phyloP scores from a whole-genome alignment of 805 yeast genomes.

The Cyberlindnera veronae region DNA sequence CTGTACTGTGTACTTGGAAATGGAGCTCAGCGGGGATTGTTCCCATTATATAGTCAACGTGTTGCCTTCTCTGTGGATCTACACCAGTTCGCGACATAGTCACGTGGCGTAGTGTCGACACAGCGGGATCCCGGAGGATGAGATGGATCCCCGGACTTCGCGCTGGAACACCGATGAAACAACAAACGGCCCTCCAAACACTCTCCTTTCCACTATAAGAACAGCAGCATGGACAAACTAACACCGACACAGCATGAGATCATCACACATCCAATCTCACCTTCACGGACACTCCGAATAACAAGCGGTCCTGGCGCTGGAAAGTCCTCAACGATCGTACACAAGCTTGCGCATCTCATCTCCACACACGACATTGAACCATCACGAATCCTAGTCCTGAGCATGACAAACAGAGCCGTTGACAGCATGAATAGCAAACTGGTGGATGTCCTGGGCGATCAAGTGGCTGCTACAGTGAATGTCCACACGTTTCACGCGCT shows the following conservation, averaged over 20 bases:
- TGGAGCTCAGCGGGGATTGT: too few relatives aligned
- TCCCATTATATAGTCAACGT: too few relatives aligned
- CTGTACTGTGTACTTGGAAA: too few relatives aligned
- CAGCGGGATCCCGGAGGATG: too few relatives aligned
- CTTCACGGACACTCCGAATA: conserved; percentile 43
- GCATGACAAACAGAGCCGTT: conserved; percentile 70
- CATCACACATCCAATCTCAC: conserved; percentile 38
- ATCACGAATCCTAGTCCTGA: conserved; percentile 53
- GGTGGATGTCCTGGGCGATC: conserved; percentile 30
- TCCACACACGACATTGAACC: conserved; percentile 40
- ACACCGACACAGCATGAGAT: conserved; percentile 47
- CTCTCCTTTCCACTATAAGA: too few relatives aligned
- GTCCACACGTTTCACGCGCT: conserved; percentile 64
- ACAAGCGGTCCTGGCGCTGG: conserved; percentile 78
- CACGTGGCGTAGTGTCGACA: too few relatives aligned
- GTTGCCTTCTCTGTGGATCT: too few relatives aligned
- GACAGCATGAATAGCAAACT: conserved; percentile 38
- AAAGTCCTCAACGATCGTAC: conserved; percentile 57
- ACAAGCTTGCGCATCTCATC: conserved; percentile 50
- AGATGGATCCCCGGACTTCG: too few relatives aligned
- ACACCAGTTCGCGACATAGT: too few relatives aligned
- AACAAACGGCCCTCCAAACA: too few relatives aligned
- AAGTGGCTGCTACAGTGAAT: conserved; percentile 31
- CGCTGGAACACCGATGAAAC: too few relatives aligned
- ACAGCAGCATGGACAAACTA: too few relatives aligned